Conservation (phyloP, 2,329 filamentous ascomycete species). For the Leptographium radiaticola region DNA sequence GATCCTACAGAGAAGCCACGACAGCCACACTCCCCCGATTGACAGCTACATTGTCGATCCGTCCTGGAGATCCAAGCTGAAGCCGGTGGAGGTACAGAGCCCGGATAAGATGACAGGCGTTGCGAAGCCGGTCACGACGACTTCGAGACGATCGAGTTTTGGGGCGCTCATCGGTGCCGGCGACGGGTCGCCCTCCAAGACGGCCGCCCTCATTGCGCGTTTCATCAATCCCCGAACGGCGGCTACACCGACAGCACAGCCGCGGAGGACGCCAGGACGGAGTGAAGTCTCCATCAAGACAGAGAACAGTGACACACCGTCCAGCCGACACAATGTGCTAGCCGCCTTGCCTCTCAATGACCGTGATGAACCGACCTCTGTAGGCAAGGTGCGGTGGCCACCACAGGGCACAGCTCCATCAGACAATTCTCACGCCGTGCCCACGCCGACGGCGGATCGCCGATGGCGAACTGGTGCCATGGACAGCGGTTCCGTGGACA, state of each 20-base stretch:
- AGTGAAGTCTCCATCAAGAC: not conserved
- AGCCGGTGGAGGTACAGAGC: not conserved
- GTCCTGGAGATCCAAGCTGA: not conserved
- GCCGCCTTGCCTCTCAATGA: not conserved
- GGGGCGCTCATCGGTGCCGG: not conserved
- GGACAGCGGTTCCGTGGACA: not conserved
- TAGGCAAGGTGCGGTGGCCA: not conserved
- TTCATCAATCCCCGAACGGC: constrained; percentile 6
- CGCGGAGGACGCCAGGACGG: not conserved
- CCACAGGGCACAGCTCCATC: not conserved
- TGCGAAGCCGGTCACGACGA: not conserved
- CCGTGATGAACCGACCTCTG: not conserved
- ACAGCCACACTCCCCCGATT: not conserved
- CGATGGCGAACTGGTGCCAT: not conserved
- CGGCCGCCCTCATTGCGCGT: constrained; percentile 8
- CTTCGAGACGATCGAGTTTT: not conserved
- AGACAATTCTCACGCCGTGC: not conserved
- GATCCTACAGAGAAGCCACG: not conserved
- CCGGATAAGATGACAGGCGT: not conserved
- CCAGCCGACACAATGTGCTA: not conserved
- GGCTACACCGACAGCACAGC: not conserved
- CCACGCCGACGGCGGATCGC: not conserved
- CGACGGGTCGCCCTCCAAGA: constrained; percentile 7
- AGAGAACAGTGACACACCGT: not conserved
- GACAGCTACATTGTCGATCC: not conserved